phyloP scores from a whole-genome alignment of 495 filamentous ascomycete genomes.

The Penicillium paradoxum region DNA sequence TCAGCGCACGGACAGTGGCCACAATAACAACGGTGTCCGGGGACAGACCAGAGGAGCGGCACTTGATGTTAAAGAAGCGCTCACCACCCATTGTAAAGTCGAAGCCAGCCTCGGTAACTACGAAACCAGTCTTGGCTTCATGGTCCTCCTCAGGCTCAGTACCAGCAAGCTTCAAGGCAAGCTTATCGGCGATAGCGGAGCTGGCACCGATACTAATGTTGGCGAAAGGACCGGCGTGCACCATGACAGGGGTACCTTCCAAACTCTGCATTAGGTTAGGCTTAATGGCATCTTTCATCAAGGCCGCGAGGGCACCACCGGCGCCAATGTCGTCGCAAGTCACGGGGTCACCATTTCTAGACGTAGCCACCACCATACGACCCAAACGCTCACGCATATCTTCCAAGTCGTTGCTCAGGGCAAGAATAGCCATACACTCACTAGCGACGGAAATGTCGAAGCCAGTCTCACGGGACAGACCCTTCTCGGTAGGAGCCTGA shows the following conservation, averaged over 20 bases:
- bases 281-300: conserved; percentile 98
- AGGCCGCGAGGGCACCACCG: conserved; percentile 84
- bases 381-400: conserved; percentile 95
- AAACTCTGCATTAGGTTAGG: conserved; percentile 98
- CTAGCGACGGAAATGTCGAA: conserved; percentile 98
- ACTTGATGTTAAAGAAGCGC: conserved; percentile 99
- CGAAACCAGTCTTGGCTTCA: conserved; percentile 79
- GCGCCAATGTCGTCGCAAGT: conserved; percentile 94
- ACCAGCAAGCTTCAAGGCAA: conserved; percentile 91
- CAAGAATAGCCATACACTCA: conserved; percentile 97
- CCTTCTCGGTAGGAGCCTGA: conserved; percentile 84
- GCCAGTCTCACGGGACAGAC: conserved; percentile 73
- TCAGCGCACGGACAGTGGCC: conserved; percentile 89
- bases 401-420: conserved; percentile 76
- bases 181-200: conserved; percentile 89
- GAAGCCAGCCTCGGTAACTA: conserved; percentile 97
- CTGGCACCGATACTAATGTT: conserved; percentile 97
- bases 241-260: conserved; percentile 94
- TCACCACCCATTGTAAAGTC: conserved; percentile 99
- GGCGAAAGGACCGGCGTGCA: conserved; percentile 95
- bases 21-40: conserved; percentile 94
- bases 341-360: conserved; percentile 77
- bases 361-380: conserved; percentile 93
- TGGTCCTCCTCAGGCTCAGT: conserved; percentile 93
- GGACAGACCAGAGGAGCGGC: conserved; percentile 84